Evolutionary conservation across 805 yeast genomes (phyloP), one percentile per base, ranked within the genome.

Genomic region (Wickerhamiella australiensis): DNA sequence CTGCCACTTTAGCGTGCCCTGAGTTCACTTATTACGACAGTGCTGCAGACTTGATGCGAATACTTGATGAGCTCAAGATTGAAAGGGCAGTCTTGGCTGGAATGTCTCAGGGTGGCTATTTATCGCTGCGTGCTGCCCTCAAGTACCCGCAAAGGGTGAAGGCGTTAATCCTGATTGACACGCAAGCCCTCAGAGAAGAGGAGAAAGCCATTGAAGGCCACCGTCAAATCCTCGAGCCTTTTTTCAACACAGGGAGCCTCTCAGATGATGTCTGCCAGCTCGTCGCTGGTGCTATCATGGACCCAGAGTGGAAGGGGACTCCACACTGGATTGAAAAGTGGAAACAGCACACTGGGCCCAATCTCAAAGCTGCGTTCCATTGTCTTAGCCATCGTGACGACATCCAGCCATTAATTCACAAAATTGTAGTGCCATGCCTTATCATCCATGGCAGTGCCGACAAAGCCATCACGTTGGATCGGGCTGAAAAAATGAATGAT

Each of bases 101-200:
- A 6, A 46, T 46, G 49, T 46, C 49, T 4, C 49, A 46, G 22
- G 49, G 49, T 9, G 49, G 49, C 5, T 46, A 18, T 37, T 37
- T 46, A 9, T 13, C 42, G 25, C 49, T 46, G 11, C 23, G 49
- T 5, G 49, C 49, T 5, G 43, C 49, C n/a, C 42, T 46, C 36
- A 37, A 12, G 22, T 37, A 46, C 17, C 49, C 49, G 2, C 18
- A 37, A 20, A 15, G 49, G 12, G 49, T 46, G 9, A 17, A 26
- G 26, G 49, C 43, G 13, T n/a, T 46, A 17, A 23, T 46, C 11
- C 43, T 46, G 1, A 46, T 46, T 20, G 49, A 46, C 33, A 18
- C 43, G 6, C 49, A 46, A 37, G 49, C 49, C 5, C 13, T 20
- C 3, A 13, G 5, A 12, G 49, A 46, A 17, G 37, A 12, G 7